Base-by-base conservation (phyloP, 148 eudicot species). In the Suaeda aralocaspica region DNA sequence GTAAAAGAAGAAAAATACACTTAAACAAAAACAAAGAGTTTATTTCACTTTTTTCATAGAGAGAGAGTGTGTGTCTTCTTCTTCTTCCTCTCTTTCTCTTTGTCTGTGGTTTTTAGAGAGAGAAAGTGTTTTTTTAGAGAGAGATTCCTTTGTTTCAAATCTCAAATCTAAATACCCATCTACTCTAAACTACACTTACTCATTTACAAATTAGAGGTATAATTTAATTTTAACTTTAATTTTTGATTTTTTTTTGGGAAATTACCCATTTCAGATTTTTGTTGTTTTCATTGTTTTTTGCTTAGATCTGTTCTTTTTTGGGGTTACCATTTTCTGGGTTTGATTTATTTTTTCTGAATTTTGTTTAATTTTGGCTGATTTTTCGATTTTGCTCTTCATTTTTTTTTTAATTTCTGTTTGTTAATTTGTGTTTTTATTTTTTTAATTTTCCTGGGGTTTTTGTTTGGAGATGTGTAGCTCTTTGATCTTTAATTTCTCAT, bases 271-370 rank as follows among this genome's bases (percentile, higher is more conserved):
- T 9, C n/a, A 9, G 30, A 39, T 63, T 63, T 42, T 2, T 9
- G 13, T 24, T 0, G 9, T 63, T 63, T 41, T 5, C 67, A 22
- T 22, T 31, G 22, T 63, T 63, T 63, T n/a, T 22, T 42, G 34
- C 16, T 59, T 62, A 61, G 78, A 75, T 75, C 78, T 75, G 64
- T 13, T 63, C 8, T 26, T 71, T 13, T 67, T 74, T 58, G 29
- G 24, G 26, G 0, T n/a, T 10, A 16, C 22, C 49, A 25, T 24
- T 70, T 64, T 45, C 71, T 58, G 76, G 70, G 64, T 70, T 2
- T 53, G 3, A 16, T 68, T 16, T 34, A 24, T 67, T 19, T 59
- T 39, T 2, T 6, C 4, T 44, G 41, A 36, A 36, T 42, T 24
- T 22, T 53, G 21, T 56, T 36, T 2, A 53, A 62, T 76, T 76